Percentiles rank a stretch among this genome's conserved stretches.
Conservation (phyloP, 2,329 filamentous ascomycete genomes). For the Amphichorda felina region DNA sequence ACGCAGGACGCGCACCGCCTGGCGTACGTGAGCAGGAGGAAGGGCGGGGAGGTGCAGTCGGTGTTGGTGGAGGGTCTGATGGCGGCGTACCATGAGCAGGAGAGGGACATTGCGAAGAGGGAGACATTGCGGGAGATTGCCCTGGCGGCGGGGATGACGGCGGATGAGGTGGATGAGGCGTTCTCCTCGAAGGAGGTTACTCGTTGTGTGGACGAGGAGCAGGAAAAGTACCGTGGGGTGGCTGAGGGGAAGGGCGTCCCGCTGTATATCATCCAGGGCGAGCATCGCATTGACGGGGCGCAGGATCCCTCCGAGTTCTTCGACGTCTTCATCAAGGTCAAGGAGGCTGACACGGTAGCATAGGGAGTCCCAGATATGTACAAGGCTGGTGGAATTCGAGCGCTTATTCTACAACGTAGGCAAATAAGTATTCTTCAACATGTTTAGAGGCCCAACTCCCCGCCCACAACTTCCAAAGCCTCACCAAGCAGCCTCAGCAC, state of each 20-base stretch:
- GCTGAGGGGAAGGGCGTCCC: constrained; percentile 8
- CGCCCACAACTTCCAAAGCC: constrained; percentile 50
- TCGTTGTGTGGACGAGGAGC: constrained; percentile 7
- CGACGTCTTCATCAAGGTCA: constrained; percentile 9
- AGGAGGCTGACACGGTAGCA: constrained; percentile 2
- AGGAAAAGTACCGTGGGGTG: constrained; percentile 2
- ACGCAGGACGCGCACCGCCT: constrained; percentile 21
- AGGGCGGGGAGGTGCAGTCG: too few species aligned
- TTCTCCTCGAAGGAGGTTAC: constrained; percentile 4
- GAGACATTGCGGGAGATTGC: constrained; percentile 11
- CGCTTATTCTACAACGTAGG: too few species aligned
- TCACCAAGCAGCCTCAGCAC: constrained; percentile 44
- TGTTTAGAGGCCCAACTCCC: constrained; percentile 29
- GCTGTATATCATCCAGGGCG: constrained; percentile 6
- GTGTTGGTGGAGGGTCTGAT: too few species aligned
- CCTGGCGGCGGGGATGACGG: constrained; percentile 8
- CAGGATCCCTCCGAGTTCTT: constrained; percentile 8
- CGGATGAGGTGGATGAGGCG: constrained; percentile 6
- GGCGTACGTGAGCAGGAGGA: constrained; percentile 16
- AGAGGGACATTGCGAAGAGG: constrained; percentile 14
- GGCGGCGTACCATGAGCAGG: too few species aligned
- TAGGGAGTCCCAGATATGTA: not conserved
- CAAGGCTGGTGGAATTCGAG: too few species aligned
- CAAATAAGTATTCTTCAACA: too few species aligned
- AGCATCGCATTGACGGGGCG: constrained; percentile 5